A percentile compares a stretch with the other conserved stretches of the same genome.
Evolutionary conservation across 2,329 filamentous ascomycete species (phyloP).

Genomic region (Fusarium duplospermum): DNA sequence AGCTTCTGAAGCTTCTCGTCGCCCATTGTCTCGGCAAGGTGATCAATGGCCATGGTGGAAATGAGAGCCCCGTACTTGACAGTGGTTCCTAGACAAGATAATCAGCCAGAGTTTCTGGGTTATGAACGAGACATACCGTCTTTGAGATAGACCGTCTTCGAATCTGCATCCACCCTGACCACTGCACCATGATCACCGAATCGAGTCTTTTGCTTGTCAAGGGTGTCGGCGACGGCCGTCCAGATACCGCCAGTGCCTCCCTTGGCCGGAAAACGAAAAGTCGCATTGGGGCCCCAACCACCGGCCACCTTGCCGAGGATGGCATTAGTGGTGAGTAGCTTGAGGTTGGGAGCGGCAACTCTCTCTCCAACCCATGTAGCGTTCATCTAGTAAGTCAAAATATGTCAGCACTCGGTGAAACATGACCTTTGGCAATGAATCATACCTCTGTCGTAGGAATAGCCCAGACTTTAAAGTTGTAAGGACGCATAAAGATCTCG

Average conservation of each 20-base stretch:
- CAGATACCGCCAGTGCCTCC: conserved; percentile 99
- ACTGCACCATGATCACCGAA: conserved; percentile 90
- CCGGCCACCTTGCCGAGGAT: conserved; percentile 96
- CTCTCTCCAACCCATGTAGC: conserved; percentile 96
- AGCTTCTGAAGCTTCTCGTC: conserved; percentile 84
- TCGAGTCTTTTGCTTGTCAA: conserved; percentile 90
- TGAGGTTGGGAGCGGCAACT: conserved; percentile 95
- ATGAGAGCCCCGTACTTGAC: conserved; percentile 63
- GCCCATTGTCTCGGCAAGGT: conserved; percentile 86
- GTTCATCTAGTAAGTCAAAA: conserved; percentile 80
- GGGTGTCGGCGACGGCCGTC: conserved; percentile 94
- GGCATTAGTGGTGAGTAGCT: conserved; percentile 92
- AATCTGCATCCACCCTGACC: conserved; percentile 85
- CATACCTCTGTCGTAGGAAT: conserved; percentile 93
- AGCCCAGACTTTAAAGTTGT: conserved; percentile 99
- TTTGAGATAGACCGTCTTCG: conserved; percentile 76
- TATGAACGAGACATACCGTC: not conserved
- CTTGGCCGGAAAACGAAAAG: conserved; percentile 96
- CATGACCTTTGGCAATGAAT: conserved; percentile 3
- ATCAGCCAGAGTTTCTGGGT: not conserved
- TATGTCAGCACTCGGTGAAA: conserved; percentile 4
- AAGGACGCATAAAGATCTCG: conserved; percentile 97
- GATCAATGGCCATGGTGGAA: conserved; percentile 96
- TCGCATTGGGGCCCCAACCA: conserved; percentile 98
- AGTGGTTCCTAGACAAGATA: not conserved